Evolutionary conservation across 257 asterid genomes (phyloP).

Genomic region (Nicotiana noctiflora): DNA sequence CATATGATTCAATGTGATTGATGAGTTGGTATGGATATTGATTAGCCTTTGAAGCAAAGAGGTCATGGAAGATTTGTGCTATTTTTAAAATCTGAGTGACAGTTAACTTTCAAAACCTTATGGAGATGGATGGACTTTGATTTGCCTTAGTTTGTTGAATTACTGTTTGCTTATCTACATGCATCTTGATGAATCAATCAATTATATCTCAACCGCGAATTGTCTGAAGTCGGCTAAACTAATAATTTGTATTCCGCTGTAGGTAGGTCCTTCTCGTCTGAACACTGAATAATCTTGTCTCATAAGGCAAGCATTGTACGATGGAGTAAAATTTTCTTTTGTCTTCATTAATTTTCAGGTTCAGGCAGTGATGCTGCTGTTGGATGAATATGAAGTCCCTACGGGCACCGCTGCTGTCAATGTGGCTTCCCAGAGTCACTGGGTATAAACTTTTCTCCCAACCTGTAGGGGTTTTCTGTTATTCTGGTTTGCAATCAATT

Average conservation of each 20-base stretch:
- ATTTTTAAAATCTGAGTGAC: not conserved
- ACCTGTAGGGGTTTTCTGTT: not conserved
- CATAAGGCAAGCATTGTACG: not conserved
- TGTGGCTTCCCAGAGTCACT: conserved; percentile 27
- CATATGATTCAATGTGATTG: not conserved
- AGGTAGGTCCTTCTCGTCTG: not conserved
- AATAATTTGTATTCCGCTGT: not conserved
- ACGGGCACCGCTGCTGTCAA: conserved; percentile 35
- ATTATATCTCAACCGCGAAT: not conserved
- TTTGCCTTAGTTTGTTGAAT: not conserved
- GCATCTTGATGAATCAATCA: not conserved
- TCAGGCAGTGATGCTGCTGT: conserved; percentile 68
- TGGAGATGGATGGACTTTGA: not conserved
- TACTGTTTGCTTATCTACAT: not conserved
- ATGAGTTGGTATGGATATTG: not conserved
- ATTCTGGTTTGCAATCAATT: not conserved
- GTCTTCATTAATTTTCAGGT: conserved; percentile 35
- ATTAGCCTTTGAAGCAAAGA: not conserved
- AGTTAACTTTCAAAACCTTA: not conserved
- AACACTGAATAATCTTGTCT: not conserved
- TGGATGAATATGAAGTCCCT: conserved; percentile 75
- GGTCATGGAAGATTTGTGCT: not conserved
- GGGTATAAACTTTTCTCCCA: conserved; percentile 30
- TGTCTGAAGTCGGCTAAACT: not conserved
- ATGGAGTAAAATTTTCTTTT: not conserved